Evolutionary conservation across 768 basidiomycete species (phyloP), one percentile per base, ranked within the genome.

Genomic region (Leccinum sublutescens): DNA sequence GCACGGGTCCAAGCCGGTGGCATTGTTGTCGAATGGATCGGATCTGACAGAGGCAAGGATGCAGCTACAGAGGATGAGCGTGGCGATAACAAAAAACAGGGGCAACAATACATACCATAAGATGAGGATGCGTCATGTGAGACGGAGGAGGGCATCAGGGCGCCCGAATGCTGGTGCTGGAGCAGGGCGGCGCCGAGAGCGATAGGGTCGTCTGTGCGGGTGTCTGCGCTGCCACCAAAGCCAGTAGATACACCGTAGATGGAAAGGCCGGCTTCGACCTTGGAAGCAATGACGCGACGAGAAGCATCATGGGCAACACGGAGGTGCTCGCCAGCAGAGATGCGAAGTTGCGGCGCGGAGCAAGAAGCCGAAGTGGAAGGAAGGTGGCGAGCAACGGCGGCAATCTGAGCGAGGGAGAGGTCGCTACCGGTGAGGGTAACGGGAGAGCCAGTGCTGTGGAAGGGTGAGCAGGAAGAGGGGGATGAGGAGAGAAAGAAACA

Each of bases 201-300:
- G 60, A 88, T 69, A 21, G 90, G 85, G 54, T 90, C 77, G 63
- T 86, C 82, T 0, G 92, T 94, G 21, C 92, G 84, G 1, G 91
- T 93, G 70, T 93, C 88, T 11, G 92, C 92, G 65, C 87, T 89
- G n/a, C 91, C 92, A 43, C 92, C 93, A 66, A 91, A 95, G 50
- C 93, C 93, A 2, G 85, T 85, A 56, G 88, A 88, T 45, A 94
- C 88, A 23, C 93, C 93, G 64, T 95, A 95, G 19, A 95, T 80
- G 62, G 87, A 89, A 54, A 83, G 80, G 10, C 86, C 85, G 4
- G 51, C 34, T 36, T 52, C 51, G 12, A 52, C 51, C 51, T 52
- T 52, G 51, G 51, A 36, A 52, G 51, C 21, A 11, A 52, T 52
- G 21, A 52, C 51, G 5, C 15, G 73, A 38, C 88, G 85, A 63